Evolutionary conservation across 2,329 filamentous ascomycete species (phyloP).

Genomic region (Didymella keratinophila): DNA sequence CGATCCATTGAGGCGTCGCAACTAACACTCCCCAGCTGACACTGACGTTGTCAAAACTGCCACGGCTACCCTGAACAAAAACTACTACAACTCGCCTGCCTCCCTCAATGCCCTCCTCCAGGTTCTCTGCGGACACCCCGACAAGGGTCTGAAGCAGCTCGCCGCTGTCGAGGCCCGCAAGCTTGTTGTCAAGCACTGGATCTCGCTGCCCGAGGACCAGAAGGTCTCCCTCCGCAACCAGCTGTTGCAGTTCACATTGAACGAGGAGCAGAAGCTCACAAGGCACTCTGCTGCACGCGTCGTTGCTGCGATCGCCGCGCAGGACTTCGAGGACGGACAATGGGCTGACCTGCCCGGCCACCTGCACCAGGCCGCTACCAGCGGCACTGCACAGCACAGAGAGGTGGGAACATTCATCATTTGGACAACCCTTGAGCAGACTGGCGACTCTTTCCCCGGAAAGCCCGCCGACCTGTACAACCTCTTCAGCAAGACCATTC

Average conservation of each 20-base stretch:
- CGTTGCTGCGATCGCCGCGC: slow-evolving; percentile 82
- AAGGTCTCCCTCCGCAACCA: slow-evolving; percentile 82
- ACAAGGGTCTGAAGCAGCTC: slow-evolving; percentile 79
- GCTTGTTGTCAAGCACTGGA: slow-evolving; percentile 87
- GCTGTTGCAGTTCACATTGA: slow-evolving; percentile 82
- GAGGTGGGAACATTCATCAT: slow-evolving; percentile 94
- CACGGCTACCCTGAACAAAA: slow-evolving; percentile 88
- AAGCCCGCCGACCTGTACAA: slow-evolving; percentile 81
- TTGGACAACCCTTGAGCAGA: slow-evolving; percentile 87
- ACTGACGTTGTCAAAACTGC: slow-evolving; percentile 79
- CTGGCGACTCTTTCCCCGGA: slow-evolving; percentile 83
- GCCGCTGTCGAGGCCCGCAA: slow-evolving; percentile 89
- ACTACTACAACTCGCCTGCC: slow-evolving; percentile 87
- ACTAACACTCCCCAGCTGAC: slow-evolving; percentile 70
- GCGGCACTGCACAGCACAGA: slow-evolving; percentile 76
- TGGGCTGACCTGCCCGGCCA: slow-evolving; percentile 82
- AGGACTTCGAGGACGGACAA: slow-evolving; percentile 86
- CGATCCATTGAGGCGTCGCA: slow-evolving; percentile 4
- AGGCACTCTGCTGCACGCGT: slow-evolving; percentile 89
- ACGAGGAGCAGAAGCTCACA: slow-evolving; percentile 77
- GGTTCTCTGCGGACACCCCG: slow-evolving; percentile 80
- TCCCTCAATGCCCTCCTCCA: slow-evolving; percentile 87
- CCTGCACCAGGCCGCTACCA: slow-evolving; percentile 80
- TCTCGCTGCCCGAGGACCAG: slow-evolving; percentile 73
- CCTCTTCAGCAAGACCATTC: slow-evolving; percentile 86